These are phyloP conservation scores for Zasmidium angulare DNA, from an alignment of 2,329 filamentous ascomycete species.

Conservation along the genomic window DNA sequence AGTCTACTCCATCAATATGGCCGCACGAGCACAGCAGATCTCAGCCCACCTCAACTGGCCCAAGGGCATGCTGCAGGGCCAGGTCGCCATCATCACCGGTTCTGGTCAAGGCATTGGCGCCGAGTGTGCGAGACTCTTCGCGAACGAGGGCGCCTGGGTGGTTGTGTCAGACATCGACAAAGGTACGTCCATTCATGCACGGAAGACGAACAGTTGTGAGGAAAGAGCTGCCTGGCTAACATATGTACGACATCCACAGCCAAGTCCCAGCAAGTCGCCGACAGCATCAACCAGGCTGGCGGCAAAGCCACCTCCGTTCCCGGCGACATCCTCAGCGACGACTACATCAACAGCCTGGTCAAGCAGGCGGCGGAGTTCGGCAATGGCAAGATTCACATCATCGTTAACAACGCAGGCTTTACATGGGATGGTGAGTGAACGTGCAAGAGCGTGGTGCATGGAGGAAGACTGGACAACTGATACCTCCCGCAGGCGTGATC, in stretches of 20 bases:
- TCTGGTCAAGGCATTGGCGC: slow-evolving; percentile 69
- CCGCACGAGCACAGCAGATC: slow-evolving; percentile 61
- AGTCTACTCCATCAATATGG: slow-evolving; percentile 23
- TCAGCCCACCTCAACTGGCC: slow-evolving; percentile 80
- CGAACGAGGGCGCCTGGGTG: slow-evolving; percentile 81
- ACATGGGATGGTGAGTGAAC: slow-evolving; percentile 86
- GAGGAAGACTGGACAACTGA: background rate
- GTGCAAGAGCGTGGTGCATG: background rate
- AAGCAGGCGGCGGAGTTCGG: slow-evolving; percentile 76
- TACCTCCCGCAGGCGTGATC: background rate
- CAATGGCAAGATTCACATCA: slow-evolving; percentile 82
- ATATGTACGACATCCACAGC: slow-evolving; percentile 47
- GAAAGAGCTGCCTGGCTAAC: slow-evolving; percentile 1
- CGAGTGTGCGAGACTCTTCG: slow-evolving; percentile 77
- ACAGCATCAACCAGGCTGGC: slow-evolving; percentile 66
- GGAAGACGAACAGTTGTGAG: background rate
- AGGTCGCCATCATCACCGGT: slow-evolving; percentile 79
- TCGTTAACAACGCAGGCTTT: slow-evolving; percentile 89
- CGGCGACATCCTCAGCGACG: slow-evolving; percentile 72
- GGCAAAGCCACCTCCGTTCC: slow-evolving; percentile 70
- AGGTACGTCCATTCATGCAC: slow-evolving; percentile 44
- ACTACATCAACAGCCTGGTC: slow-evolving; percentile 71
- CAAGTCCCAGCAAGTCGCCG: slow-evolving; percentile 68
- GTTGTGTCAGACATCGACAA: slow-evolving; percentile 80
- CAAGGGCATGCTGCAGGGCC: slow-evolving; percentile 72